These are phyloP conservation scores for Backusella tarrabulga DNA, from an alignment of 192 early-diverging fungal genomes.

Conservation along the genomic window DNA sequence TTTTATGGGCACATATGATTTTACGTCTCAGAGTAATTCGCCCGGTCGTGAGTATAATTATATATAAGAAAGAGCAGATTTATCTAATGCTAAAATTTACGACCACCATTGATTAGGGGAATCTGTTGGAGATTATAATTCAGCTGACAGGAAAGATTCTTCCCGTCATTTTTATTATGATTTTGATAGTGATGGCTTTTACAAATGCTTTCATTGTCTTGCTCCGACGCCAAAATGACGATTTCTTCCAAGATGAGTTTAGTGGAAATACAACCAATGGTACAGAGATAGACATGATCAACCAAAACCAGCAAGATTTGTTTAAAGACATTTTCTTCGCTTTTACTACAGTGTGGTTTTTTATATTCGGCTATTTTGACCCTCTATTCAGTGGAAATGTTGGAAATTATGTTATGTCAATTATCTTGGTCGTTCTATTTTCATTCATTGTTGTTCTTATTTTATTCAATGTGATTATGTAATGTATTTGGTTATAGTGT, in stretches of 20 bases:
- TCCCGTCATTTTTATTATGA: background rate
- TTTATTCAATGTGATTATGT: constrained; percentile 19
- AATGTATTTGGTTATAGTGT: too few relatives aligned
- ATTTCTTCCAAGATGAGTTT: background rate
- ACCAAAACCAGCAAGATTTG: background rate
- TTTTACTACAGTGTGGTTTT: background rate
- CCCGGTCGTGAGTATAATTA: background rate
- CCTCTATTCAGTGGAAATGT: background rate
- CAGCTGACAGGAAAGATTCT: background rate
- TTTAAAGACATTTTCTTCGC: background rate
- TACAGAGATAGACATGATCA: background rate
- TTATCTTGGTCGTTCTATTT: background rate
- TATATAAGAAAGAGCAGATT: background rate
- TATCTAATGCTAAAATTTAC: background rate
- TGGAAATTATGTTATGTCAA: background rate
- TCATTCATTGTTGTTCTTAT: background rate
- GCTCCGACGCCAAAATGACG: background rate
- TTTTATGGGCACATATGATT: constrained; percentile 16
- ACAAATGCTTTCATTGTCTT: background rate
- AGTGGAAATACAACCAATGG: background rate
- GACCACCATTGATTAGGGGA: background rate
- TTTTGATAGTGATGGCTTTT: background rate
- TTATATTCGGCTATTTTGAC: background rate
- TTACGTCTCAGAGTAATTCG: background rate
- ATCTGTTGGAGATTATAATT: background rate